Base-by-base conservation (phyloP, 768 basidiomycete genomes). In the Mrakia blollopis region DNA sequence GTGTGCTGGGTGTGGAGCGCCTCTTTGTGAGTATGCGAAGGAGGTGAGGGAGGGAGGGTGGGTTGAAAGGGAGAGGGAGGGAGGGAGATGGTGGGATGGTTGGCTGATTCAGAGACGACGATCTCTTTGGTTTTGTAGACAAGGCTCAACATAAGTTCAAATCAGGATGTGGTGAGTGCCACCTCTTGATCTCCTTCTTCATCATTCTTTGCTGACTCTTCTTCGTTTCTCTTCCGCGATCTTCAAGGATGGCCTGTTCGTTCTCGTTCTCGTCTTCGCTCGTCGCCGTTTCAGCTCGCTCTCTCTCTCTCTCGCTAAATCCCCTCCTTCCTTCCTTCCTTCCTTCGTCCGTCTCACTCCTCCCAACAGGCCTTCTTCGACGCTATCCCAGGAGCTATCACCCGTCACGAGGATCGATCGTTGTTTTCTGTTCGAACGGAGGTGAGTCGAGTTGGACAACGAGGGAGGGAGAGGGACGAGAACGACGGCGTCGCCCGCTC, bases 301-400 rank as follows among this genome's bases (percentile, higher is more conserved):
- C 41, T 30, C n/a, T 62, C 28, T 23, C 47, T 7, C 35, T 60
- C 18, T 30, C 44, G 37, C 41, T 50, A 13, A 37, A 30, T 7
- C 25, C 25, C 11, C 14, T 10, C 30, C n/a, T n/a, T n/a, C n/a
- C n/a, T n/a, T n/a, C n/a, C n/a, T n/a, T n/a, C n/a, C n/a, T n/a
- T n/a, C n/a, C n/a, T n/a, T n/a, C n/a, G n/a, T n/a, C n/a, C n/a
- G n/a, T n/a, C n/a, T n/a, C n/a, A n/a, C n/a, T n/a, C n/a, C n/a
- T n/a, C n/a, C n/a, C n/a, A n/a, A n/a, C n/a, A 95, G n/a, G 93
- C 94, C 0, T 98, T 97, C 87, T 98, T 91, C 82, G 94, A 96
- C 82, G 91, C 94, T 11, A 88, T 96, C 78, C 94, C 94, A 9
- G 94, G 94, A 47, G 93, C 94, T 32, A 92, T 98, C 41, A 87